Conservation (phyloP, 192 early-diverging fungal species). For the Entomortierella lignicola region DNA sequence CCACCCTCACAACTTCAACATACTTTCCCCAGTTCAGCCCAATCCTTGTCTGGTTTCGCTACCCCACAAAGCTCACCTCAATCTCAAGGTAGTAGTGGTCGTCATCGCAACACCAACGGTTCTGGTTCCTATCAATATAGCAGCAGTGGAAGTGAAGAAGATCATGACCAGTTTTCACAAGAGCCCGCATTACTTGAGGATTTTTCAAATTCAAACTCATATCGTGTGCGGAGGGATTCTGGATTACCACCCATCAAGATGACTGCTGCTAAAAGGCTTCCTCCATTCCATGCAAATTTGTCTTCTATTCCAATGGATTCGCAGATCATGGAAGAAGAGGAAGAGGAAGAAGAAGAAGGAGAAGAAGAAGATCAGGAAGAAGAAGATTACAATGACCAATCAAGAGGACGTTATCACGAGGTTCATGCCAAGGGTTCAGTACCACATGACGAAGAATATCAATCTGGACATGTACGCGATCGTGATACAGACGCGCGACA, state of each 20-base stretch:
- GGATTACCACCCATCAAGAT: conserved; percentile 46
- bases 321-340: conserved; percentile 38
- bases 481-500: conserved; percentile 24
- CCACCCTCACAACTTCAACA: conserved; percentile 6
- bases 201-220: conserved; percentile 7
- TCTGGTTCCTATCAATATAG: conserved; percentile 18
- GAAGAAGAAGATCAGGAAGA: conserved; percentile 48
- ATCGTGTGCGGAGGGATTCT: conserved; percentile 39
- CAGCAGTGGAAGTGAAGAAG: conserved; percentile 47
- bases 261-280: conserved; percentile 39
- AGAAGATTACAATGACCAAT: neutral
- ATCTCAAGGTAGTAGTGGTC: conserved; percentile 12
- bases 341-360: conserved; percentile 27
- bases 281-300: conserved; percentile 25
- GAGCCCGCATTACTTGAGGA: conserved; percentile 25
- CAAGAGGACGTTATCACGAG: conserved; percentile 12
- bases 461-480: conserved; percentile 22
- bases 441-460: conserved; percentile 26
- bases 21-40: conserved; percentile 11
- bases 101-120: conserved; percentile 4
- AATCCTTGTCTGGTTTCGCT: conserved; percentile 21
- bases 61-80: conserved; percentile 39
- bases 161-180: conserved; percentile 19
- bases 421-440: conserved; percentile 16
- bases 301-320: conserved; percentile 36